Base-by-base conservation (phyloP, 2,329 filamentous ascomycete genomes). In the Thelonectria blattea region DNA sequence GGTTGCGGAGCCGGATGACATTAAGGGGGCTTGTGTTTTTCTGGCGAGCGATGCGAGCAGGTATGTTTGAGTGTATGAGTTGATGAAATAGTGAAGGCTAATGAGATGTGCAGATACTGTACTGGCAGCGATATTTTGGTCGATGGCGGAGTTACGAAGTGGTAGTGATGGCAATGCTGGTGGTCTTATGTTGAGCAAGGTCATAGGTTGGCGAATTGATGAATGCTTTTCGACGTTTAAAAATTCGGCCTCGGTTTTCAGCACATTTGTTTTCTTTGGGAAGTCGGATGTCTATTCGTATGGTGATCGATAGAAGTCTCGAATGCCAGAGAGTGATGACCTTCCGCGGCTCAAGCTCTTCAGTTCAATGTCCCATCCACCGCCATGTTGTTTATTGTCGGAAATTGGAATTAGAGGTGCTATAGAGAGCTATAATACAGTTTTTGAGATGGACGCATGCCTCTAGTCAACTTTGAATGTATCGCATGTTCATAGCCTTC, bases 1-100 rank as follows among this genome's bases (percentile, higher is more conserved):
- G 1, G 76, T 83, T 12, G 80, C 79, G 2, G 75, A 80, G 65
- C 81, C 81, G 0, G 79, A 83, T 58, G 81, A 83, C 52, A 80
- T 84, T 30, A 78, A 78, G 67, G 80, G 80, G 11, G 79, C 77
- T 1, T 80, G 79, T 65, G 76, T 82, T 1, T 82, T 82, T 52
- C 62, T 82, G 43, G 80, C 80, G 1, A 80, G 80, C 49, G 79
- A 82, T 65, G 80, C 80, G 1, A 81, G 80, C 64, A 70, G 66
- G 64, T 81, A 76, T 61, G 78, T 76, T 3, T n/a, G 55, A 14
- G 34, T 3, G 5, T 37, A 12, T 22, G n/a, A 15, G 3, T 2
- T 41, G 8, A 7, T 7, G 2, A 39, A 30, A 10, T 17, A 6
- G 24, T 45, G 48, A 37, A 53, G 42, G n/a, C 42, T 3, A 32